Evolutionary conservation across 1,284 basidiomycete species (phyloP).

Genomic region (Trichosporon asahii): DNA sequence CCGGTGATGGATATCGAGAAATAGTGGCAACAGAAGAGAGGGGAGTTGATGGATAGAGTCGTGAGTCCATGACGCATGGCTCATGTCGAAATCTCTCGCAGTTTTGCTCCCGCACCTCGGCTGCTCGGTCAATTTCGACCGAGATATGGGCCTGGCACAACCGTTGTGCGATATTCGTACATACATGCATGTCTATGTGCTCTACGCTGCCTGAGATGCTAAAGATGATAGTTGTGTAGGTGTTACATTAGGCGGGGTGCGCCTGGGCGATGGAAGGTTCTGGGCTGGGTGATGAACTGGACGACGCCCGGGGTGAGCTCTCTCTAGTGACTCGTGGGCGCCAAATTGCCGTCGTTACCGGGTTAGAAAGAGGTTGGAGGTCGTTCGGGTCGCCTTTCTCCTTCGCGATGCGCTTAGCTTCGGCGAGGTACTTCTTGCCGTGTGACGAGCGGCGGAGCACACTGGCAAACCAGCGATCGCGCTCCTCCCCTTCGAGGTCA

Average conservation of each 20-base stretch:
- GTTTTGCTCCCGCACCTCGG: background rate
- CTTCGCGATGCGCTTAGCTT: background rate
- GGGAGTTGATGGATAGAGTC: background rate
- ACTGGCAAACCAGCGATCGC: background rate
- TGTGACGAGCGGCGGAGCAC: background rate
- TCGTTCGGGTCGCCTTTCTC: background rate
- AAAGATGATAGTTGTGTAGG: too few species aligned
- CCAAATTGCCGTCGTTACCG: background rate
- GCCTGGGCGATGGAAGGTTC: too few species aligned
- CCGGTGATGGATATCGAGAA: background rate
- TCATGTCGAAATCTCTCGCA: background rate
- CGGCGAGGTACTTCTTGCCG: background rate
- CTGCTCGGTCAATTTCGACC: background rate
- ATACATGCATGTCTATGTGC: background rate
- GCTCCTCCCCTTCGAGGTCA: background rate
- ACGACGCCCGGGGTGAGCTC: too few species aligned
- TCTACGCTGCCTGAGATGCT: background rate
- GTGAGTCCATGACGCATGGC: background rate
- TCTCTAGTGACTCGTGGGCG: background rate
- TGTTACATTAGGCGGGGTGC: too few species aligned
- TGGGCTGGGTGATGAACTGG: too few species aligned
- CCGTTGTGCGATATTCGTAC: background rate
- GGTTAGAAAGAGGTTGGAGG: background rate
- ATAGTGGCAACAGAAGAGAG: background rate
- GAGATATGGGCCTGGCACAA: too few species aligned